phyloP scores from a whole-genome alignment of 2,329 filamentous ascomycete species.

The Monilinia fructicola region DNA sequence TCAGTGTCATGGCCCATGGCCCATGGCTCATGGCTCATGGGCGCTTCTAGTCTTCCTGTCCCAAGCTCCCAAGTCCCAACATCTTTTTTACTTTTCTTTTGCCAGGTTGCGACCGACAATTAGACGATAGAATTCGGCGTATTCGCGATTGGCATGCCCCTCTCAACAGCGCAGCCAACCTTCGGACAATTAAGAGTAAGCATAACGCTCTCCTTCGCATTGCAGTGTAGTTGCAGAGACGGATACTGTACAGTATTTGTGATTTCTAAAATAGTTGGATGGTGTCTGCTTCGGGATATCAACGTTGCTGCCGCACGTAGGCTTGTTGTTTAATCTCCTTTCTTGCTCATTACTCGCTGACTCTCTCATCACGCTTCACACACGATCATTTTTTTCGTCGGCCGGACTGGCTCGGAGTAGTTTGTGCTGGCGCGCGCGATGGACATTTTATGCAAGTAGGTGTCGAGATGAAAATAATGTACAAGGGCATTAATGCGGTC shows the following conservation, averaged over 20 bases:
- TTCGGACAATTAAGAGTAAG: constrained; percentile 21
- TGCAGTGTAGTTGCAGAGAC: constrained; percentile 10
- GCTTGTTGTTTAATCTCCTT: constrained; percentile 6
- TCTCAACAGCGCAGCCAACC: constrained; percentile 10
- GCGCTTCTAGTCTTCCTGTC: constrained; percentile 11
- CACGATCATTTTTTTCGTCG: background rate
- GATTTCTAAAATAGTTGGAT: constrained; percentile 12
- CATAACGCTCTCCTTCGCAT: constrained; percentile 23
- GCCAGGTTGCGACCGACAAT: constrained; percentile 9
- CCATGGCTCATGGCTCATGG: no score
- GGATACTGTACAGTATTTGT: constrained; percentile 14
- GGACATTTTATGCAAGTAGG: constrained; percentile 17
- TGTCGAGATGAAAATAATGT: constrained; percentile 14
- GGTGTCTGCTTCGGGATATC: constrained; percentile 13
- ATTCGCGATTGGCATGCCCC: background rate
- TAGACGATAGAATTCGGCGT: constrained; percentile 6
- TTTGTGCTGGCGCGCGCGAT: constrained; percentile 22
- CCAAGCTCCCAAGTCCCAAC: background rate
- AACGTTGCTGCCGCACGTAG: constrained; percentile 19
- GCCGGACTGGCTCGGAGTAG: constrained; percentile 6
- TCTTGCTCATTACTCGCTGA: constrained; percentile 20
- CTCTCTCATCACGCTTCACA: constrained; percentile 5
- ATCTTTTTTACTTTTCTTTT: constrained; percentile 2
- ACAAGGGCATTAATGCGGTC: constrained; percentile 17
- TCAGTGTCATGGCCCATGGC: no score